Evolutionary conservation across 148 eudicot genomes (phyloP).

Genomic region (Polygonum aviculare): DNA sequence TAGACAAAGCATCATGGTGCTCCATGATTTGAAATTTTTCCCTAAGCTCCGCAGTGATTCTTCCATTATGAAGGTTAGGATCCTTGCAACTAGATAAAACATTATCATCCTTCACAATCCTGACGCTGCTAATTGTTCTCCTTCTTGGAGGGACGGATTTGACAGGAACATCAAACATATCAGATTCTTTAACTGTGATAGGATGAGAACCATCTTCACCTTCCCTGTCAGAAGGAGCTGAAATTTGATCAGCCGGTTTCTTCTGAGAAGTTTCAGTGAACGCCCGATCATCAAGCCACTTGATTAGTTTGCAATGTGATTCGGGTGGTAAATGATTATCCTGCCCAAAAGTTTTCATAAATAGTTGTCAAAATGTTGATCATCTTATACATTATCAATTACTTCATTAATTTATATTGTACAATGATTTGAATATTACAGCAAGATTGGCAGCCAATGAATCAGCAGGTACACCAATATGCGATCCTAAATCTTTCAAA

Average conservation of each 20-base stretch:
- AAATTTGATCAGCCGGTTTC: conserved; percentile 35
- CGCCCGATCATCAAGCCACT: conserved; percentile 62
- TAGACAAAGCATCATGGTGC: conserved; percentile 19
- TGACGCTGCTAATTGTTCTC: conserved; percentile 53
- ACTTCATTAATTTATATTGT: neutral
- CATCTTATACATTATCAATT: conserved; percentile 11
- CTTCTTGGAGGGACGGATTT: conserved; percentile 70
- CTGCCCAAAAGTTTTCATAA: conserved; percentile 27
- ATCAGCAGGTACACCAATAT: conserved; percentile 53
- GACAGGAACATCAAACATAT: conserved; percentile 50
- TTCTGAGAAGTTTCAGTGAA: conserved; percentile 38
- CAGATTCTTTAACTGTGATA: conserved; percentile 28
- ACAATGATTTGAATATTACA: conserved; percentile 34
- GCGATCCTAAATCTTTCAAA: conserved; percentile 58
- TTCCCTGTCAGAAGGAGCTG: conserved; percentile 26
- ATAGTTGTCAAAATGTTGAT: neutral
- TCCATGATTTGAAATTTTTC: conserved; percentile 21
- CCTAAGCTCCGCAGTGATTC: conserved; percentile 17
- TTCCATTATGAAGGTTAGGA: conserved; percentile 23
- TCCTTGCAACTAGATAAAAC: conserved; percentile 25
- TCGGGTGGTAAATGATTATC: conserved; percentile 51
- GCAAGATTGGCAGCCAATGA: conserved; percentile 45
- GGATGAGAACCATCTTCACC: conserved; percentile 36
- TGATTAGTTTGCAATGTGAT: conserved; percentile 38
- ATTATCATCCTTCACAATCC: conserved; percentile 43